Evolutionary conservation across 2,329 filamentous ascomycete species (phyloP), one percentile per base, ranked within the genome.

Genomic region (Arthrinium phaeospermum): DNA sequence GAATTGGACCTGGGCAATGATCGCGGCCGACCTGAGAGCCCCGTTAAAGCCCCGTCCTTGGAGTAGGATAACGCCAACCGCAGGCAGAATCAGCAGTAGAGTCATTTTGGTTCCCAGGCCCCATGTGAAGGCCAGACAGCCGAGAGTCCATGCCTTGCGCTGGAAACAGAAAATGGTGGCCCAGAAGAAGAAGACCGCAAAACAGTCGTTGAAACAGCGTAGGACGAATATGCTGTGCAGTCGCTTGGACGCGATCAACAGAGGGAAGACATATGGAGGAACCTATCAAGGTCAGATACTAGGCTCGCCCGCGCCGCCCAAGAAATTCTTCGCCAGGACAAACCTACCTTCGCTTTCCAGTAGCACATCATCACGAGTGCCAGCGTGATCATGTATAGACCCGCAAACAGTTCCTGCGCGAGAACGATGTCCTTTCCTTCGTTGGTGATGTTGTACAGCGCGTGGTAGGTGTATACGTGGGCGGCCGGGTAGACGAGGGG

Each of bases 61-160:
- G 73, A 97, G 90, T 47, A 97, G 86, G 46, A 97, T 84, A 12
- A 94, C 82, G 0, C 90, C 94, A 70, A 98, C 88, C 0, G 94
- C 95, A 0, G 96, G 96, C 57, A 97, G 88, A 10, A 91, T 90
- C 53, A 99, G 87, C 57, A 99, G 86, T 68, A 98, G 82, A 19
- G 93, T 94, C 96, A 99, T 99, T 85, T 99, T 99, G 77, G 96
- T 90, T n/a, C 94, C 95, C 16, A 99, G 83, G 0, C 94, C 96
- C 78, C 91, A 88, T 69, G 92, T 92, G 85, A 93, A 98, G 69
- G 91, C 85, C 22, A 94, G 80, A 69, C 91, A 91, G 8, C 92
- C 96, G 0, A 92, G 77, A 37, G 91, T 91, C 93, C 94, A 98
- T 72, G 87, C 85, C 45, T 91, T 87, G 67, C 88, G 89, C 84